A percentile compares a stretch with the other conserved stretches of the same genome.
These are phyloP conservation scores for Friedmanniomyces endolithicus DNA, from an alignment of 495 filamentous ascomycete species.

Conservation along the genomic window DNA sequence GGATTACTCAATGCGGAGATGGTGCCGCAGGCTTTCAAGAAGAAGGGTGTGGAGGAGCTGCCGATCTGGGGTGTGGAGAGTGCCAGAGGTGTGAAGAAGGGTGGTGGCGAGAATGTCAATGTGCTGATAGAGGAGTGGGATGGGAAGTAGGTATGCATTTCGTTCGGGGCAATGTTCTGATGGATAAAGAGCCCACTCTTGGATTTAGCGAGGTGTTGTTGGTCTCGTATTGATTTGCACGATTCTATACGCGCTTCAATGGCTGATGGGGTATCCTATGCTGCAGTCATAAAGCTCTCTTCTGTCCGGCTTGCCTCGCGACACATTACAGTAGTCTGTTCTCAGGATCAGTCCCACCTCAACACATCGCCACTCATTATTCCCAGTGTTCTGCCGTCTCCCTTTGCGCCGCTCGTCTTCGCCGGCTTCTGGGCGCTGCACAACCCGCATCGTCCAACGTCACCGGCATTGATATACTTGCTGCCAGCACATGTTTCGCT, in stretches of 20 bases:
- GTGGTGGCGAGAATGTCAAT: conserved; percentile 43
- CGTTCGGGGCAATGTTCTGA: no score
- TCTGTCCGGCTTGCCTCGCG: no score
- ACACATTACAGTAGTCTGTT: no score
- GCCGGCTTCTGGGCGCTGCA: conserved; percentile 38
- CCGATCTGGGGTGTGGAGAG: conserved; percentile 59
- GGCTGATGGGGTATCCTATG: no score
- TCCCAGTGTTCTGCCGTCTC: conserved; percentile 1
- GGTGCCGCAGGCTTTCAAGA: conserved; percentile 32
- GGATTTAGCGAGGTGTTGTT: not conserved
- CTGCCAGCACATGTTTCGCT: conserved; percentile 41
- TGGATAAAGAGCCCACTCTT: not conserved
- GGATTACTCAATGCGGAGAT: conserved; percentile 58
- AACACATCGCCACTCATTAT: conserved; percentile 9
- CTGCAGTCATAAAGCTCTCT: no score
- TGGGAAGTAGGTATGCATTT: not conserved
- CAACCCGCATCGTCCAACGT: conserved; percentile 52
- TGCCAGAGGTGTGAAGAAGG: conserved; percentile 52
- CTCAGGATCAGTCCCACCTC: conserved; percentile 16
- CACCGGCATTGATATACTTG: conserved; percentile 50
- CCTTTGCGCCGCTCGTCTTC: not conserved
- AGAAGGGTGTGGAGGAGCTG: conserved; percentile 45
- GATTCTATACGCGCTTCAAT: no score
- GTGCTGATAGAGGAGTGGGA: conserved; percentile 20
- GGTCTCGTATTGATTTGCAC: not conserved